Percentiles rank a stretch among this genome's conserved stretches.
These are phyloP conservation scores for Panaeolus cyanescens DNA, from an alignment of 768 basidiomycete species.

Conservation along the genomic window DNA sequence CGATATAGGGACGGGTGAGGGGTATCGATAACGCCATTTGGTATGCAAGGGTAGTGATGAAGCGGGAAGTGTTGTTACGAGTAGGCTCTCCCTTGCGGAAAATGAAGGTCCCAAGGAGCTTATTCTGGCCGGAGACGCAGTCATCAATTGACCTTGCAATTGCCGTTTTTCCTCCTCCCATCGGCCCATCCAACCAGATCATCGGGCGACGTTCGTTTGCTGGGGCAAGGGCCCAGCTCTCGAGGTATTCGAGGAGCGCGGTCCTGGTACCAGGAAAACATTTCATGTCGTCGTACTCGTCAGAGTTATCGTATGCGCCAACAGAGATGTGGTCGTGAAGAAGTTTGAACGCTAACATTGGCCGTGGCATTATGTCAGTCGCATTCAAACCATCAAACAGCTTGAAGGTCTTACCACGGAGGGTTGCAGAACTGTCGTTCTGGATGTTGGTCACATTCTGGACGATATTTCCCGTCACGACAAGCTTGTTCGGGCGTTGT, in stretches of 20 bases:
- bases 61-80: conserved; percentile 21
- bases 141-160: conserved; percentile 25
- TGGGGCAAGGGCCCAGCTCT: background rate
- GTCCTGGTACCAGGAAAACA: conserved; percentile 4
- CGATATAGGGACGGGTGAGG: conserved; percentile 4
- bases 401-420: too few species aligned
- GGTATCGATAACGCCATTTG: conserved; percentile 20
- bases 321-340: background rate
- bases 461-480: too few species aligned
- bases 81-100: conserved; percentile 29
- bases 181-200: conserved; percentile 21
- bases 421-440: too few species aligned
- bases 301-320: background rate
- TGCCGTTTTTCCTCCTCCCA: conserved; percentile 24
- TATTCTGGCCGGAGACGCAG: conserved; percentile 12
- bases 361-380: too few species aligned
- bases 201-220: background rate
- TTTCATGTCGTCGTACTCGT: background rate
- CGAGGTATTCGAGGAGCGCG: background rate
- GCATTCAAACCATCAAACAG: too few species aligned
- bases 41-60: conserved; percentile 32
- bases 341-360: background rate
- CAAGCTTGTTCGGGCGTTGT: too few species aligned
- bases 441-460: too few species aligned
- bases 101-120: conserved; percentile 31